Conservation (phyloP, 257 asterid genomes). For the Solanum pinnatisectum region DNA sequence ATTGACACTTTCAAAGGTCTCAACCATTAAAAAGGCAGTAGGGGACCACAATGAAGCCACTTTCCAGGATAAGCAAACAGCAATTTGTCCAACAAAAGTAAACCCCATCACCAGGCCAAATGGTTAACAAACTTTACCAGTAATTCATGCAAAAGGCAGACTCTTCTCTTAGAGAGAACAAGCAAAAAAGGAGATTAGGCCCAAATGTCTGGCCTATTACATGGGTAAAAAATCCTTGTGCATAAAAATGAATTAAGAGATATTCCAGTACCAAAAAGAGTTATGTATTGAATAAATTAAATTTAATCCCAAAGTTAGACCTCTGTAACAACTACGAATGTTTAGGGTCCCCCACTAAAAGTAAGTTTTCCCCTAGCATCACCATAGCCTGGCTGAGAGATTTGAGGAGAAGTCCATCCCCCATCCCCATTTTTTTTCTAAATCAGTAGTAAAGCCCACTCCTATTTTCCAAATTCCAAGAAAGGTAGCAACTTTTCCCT, state of each 20-base stretch:
- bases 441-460: neutral
- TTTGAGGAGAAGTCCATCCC: neutral
- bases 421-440: neutral
- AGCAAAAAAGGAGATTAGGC: neutral
- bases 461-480: neutral
- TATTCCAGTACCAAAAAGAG: neutral
- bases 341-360: neutral
- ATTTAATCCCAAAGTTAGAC: neutral
- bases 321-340: neutral
- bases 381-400: neutral
- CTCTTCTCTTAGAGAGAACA: neutral
- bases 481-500: neutral
- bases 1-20: neutral
- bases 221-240: neutral
- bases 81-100: neutral
- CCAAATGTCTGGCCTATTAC: neutral
- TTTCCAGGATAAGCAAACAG: neutral
- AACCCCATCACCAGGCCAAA: neutral
- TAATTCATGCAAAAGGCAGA: neutral
- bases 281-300: neutral
- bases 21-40: neutral
- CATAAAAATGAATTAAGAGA: neutral
- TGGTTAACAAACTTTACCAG: neutral
- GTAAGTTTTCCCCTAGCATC: neutral
- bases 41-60: neutral